Percentiles rank a stretch among this genome's conserved stretches.
phyloP scores from a whole-genome alignment of 169 alveolate species.

The Babesia divergens region DNA sequence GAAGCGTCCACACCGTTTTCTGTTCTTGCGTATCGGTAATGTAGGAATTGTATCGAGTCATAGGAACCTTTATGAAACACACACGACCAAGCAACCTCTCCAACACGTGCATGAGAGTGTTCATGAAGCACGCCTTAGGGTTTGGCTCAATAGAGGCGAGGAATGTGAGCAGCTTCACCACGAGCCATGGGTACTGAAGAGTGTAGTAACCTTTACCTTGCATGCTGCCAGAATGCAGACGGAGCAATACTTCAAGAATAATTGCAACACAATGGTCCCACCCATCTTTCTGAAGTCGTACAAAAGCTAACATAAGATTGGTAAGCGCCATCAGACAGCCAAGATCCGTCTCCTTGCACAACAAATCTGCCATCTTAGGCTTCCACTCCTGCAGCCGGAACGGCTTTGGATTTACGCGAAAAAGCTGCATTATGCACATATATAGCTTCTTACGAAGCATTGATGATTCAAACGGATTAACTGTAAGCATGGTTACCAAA shows the following conservation, averaged over 20 bases:
- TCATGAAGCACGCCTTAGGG: constrained; percentile 9
- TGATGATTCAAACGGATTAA: constrained; percentile 57
- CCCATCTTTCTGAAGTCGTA: neutral
- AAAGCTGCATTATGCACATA: constrained; percentile 73
- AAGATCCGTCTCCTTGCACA: constrained; percentile 30
- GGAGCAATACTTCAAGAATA: constrained; percentile 20
- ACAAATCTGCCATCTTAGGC: constrained; percentile 54
- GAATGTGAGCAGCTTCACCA: constrained; percentile 24
- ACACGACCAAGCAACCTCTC: constrained; percentile 23
- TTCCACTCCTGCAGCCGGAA: constrained; percentile 54
- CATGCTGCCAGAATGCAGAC: constrained; percentile 14
- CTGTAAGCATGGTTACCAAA: constrained; percentile 59
- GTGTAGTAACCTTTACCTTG: constrained; percentile 41
- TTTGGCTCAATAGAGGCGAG: constrained; percentile 17
- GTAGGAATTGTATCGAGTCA: neutral
- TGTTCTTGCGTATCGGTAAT: neutral
- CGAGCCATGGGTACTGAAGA: constrained; percentile 53
- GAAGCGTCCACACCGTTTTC: constrained; percentile 15
- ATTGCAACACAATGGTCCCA: constrained; percentile 45
- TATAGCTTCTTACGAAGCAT: constrained; percentile 77
- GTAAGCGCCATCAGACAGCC: constrained; percentile 38
- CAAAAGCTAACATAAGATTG: constrained; percentile 14
- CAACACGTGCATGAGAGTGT: constrained; percentile 14
- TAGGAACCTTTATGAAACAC: neutral
- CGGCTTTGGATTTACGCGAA: constrained; percentile 48